These are phyloP conservation scores for Vitis riparia DNA, from an alignment of 164 flowering plant species.

Conservation along the genomic window DNA sequence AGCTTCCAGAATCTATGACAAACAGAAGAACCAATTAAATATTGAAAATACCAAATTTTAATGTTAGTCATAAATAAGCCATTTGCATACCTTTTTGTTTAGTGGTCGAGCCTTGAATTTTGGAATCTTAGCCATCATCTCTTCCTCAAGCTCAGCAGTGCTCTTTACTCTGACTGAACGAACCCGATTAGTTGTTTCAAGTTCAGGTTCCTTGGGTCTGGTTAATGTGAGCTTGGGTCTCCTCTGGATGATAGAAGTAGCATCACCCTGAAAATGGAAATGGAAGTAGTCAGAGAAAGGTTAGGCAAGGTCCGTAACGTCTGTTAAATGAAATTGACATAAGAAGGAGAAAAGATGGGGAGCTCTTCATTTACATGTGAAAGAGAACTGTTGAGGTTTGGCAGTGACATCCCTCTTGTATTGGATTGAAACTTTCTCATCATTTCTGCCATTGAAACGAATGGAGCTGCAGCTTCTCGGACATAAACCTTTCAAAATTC, in stretches of 20 bases:
- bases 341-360: not conserved
- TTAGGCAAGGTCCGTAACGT: not conserved
- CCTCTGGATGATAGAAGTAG: constrained; percentile 37
- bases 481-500: constrained; percentile 54
- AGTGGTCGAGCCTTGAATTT: constrained; percentile 92
- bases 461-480: constrained; percentile 68
- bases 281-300: not conserved
- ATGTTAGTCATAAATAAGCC: no score
- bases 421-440: constrained; percentile 74
- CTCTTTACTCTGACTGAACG: constrained; percentile 76
- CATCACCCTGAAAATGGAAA: constrained; percentile 31
- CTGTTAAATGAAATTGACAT: not conserved
- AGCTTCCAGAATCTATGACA: constrained; percentile 69
- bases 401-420: constrained; percentile 62
- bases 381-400: constrained; percentile 34
- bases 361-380: constrained; percentile 42
- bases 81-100: constrained; percentile 70
- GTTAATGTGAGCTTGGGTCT: constrained; percentile 74
- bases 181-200: constrained; percentile 76
- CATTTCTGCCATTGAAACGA: constrained; percentile 87
- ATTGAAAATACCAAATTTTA: no score
- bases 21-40: not conserved
- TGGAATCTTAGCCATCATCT: constrained; percentile 93
- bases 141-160: constrained; percentile 90
- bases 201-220: constrained; percentile 81